Percentiles rank a stretch among this genome's conserved stretches.
Evolutionary conservation across 495 filamentous ascomycete genomes (phyloP).

Genomic region (Lepraria neglecta): DNA sequence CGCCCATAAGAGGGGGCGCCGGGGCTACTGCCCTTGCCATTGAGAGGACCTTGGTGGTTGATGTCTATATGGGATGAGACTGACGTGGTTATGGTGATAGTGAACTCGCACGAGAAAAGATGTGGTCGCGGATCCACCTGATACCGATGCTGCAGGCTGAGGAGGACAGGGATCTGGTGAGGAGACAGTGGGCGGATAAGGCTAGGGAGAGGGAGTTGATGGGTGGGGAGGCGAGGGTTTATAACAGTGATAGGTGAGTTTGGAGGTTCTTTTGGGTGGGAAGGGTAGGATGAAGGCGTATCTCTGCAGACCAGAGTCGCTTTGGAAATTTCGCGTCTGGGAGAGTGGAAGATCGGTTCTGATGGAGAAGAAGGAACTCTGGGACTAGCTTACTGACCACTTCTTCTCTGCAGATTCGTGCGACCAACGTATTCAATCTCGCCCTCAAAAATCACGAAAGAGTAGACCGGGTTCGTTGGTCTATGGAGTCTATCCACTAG

Average conservation of each 20-base stretch:
- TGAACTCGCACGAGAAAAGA: slow-evolving; percentile 92
- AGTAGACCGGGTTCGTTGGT: background rate
- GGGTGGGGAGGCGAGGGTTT: slow-evolving; percentile 71
- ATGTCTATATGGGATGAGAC: background rate
- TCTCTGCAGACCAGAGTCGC: no score
- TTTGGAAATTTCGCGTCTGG: no score
- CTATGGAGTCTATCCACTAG: slow-evolving; percentile 7
- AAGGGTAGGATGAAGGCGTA: no score
- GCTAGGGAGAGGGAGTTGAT: slow-evolving; percentile 83
- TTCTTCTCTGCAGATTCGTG: slow-evolving; percentile 49
- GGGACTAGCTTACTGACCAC: background rate
- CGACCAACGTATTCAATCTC: slow-evolving; percentile 63
- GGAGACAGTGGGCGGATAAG: slow-evolving; percentile 76
- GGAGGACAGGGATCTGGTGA: slow-evolving; percentile 88
- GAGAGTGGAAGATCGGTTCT: no score
- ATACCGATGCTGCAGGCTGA: slow-evolving; percentile 91
- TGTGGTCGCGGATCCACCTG: slow-evolving; percentile 91
- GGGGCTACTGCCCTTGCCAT: background rate
- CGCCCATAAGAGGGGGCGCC: background rate
- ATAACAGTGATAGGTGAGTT: slow-evolving; percentile 80
- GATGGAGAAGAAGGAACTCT: background rate
- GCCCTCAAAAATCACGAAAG: slow-evolving; percentile 47
- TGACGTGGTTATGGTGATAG: slow-evolving; percentile 40
- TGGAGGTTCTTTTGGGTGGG: background rate
- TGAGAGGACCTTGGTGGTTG: no score